Base-by-base conservation (phyloP, 306 rosid genomes). In the Sesbania bispinosa region DNA sequence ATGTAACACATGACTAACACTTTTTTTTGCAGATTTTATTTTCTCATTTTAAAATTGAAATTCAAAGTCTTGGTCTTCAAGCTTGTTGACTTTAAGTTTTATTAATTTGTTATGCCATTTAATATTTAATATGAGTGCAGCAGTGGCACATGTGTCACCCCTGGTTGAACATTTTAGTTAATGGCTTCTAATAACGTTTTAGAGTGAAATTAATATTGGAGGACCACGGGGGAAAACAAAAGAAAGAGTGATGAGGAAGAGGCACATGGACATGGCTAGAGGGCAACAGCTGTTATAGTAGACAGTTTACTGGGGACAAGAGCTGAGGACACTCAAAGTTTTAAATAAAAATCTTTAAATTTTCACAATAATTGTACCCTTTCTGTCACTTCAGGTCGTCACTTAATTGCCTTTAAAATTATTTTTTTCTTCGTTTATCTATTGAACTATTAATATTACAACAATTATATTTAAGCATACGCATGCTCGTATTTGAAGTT, bases 31-130 rank as follows among this genome's bases (percentile, higher is more conserved):
- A 50, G 13, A 59, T 50, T 41, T 23, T 18, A 20, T 41, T 50
- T 60, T 30, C 32, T 41, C 3, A 43, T 80, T 27, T 75, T 53
- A 43, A 62, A 64, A 55, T 35, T 62, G 42, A 9, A 46, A 57
- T 41, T 64, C 79, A 84, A 84, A 48, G 82, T 58, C 81, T 80
- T 80, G 80, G 76, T 73, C 64, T 63, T 24, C 63, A 73, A 77
- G 76, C 4, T 32, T 73, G 77, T 77, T 77, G 80, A 74, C 84
- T 61, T 68, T 26, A 29, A 45, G n/a, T n/a, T n/a, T n/a, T n/a
- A n/a, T n/a, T n/a, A n/a, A n/a, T n/a, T n/a, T n/a, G n/a, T n/a
- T n/a, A n/a, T n/a, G n/a, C n/a, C n/a, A n/a, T n/a, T n/a, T n/a
- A n/a, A n/a, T n/a, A n/a, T n/a, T n/a, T n/a, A n/a, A n/a, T n/a